These are phyloP conservation scores for Drechslera avenae DNA, from an alignment of 2,329 filamentous ascomycete genomes.

Conservation along the genomic window DNA sequence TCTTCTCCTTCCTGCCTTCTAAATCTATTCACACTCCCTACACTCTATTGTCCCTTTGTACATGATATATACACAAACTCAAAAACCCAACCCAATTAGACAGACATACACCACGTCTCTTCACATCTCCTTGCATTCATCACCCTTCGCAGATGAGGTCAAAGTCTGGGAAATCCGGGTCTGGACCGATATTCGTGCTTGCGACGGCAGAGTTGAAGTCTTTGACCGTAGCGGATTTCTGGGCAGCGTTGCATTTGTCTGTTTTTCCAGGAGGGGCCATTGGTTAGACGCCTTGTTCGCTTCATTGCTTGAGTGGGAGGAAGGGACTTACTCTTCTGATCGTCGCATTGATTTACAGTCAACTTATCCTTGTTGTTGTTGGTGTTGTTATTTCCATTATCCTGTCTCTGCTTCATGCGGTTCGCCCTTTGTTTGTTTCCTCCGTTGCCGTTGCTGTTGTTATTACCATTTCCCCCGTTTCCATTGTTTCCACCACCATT, in stretches of 20 bases:
- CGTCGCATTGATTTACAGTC: slow-evolving; percentile 28
- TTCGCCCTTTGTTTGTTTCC: neutral
- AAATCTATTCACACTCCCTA: too few relatives aligned
- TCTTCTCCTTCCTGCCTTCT: too few relatives aligned
- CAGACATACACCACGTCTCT: too few relatives aligned
- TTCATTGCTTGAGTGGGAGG: too few relatives aligned
- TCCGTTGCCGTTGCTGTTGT: slow-evolving; percentile 2
- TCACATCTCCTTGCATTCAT: neutral
- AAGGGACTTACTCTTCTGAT: slow-evolving; percentile 29
- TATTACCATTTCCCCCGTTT: slow-evolving; percentile 4
- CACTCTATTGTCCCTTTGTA: too few relatives aligned
- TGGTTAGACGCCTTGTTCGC: too few relatives aligned
- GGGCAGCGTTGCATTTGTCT: slow-evolving; percentile 39
- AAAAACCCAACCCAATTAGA: too few relatives aligned
- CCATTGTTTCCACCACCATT: neutral
- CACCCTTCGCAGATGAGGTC: slow-evolving; percentile 44
- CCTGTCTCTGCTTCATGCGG: slow-evolving; percentile 11
- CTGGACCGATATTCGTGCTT: slow-evolving; percentile 44
- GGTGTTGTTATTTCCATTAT: slow-evolving; percentile 4
- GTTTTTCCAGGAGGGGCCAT: too few relatives aligned
- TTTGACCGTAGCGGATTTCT: slow-evolving; percentile 33
- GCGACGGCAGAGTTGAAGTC: slow-evolving; percentile 32
- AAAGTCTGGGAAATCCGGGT: slow-evolving; percentile 47
- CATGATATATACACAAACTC: too few relatives aligned
- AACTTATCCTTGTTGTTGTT: slow-evolving; percentile 4